Evolutionary conservation across 345 rosid species (phyloP), one percentile per base, ranked within the genome.

Genomic region (Eucalyptus tenuipes): DNA sequence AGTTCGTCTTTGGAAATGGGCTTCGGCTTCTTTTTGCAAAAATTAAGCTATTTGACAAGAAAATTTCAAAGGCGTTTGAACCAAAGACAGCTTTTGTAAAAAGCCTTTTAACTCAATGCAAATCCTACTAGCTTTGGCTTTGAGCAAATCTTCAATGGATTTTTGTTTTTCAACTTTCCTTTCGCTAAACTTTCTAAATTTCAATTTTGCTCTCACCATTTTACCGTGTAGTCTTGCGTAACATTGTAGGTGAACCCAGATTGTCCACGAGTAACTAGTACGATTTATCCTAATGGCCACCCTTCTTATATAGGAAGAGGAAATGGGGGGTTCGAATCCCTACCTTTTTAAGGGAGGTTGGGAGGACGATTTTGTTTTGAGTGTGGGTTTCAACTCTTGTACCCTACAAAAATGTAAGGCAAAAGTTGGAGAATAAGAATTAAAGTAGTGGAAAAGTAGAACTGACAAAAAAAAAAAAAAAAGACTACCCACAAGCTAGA

Each of bases 331-430:
- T 52, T 52, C 0, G 20, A 18, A 52, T 52, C 57, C 24, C 20
- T 52, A 52, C 10, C 1, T 18, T 50, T 18, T 52, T 18, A 52
- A 52, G 57, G 2, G n/a, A n/a, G 24, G 24, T 8, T 52, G 5
- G 25, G 57, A 52, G 10, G 57, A 52, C 0, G 57, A 18, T 52
- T 52, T 52, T 52, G 10, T 52, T 52, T 52, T 20, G 5, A 20
- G 25, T 8, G 57, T 52, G 10, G 57, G 25, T 52, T 52, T 52
- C 2, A 0, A 52, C 55, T 52, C 8, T 0, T 52, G 5, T 52
- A 52, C 22, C 10, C 25, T 52, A 52, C 2, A 18, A 20, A 5
- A 5, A 52, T 52, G 10, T 20, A 52, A 52, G 25, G 8, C 2
- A 8, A 52, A 3, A 52, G 10, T 52, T 0, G 18, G 2, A 18